phyloP scores from a whole-genome alignment of 306 rosid species.

The Prunus davidiana region DNA sequence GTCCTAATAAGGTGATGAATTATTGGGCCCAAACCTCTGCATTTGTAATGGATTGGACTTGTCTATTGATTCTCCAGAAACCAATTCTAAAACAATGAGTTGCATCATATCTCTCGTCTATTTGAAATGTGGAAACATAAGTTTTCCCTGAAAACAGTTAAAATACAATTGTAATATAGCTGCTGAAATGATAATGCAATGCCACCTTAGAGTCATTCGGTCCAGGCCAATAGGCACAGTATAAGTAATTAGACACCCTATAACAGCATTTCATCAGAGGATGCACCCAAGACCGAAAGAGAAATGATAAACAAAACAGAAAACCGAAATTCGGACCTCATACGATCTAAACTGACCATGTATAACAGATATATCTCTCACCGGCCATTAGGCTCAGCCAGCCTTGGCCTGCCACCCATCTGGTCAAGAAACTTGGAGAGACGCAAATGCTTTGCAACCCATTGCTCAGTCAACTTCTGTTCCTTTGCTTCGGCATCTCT shows the following conservation, averaged over 20 bases:
- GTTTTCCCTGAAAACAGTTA: background rate
- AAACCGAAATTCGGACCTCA: constrained; percentile 5
- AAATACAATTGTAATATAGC: background rate
- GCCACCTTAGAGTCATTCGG: constrained; percentile 22
- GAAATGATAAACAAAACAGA: constrained; percentile 4
- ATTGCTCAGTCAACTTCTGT: constrained; percentile 91
- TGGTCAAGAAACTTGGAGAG: constrained; percentile 79
- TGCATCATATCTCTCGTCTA: background rate
- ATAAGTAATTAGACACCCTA: constrained; percentile 18
- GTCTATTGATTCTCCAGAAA: background rate
- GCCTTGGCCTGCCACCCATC: constrained; percentile 65
- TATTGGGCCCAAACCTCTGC: background rate
- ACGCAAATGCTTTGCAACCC: constrained; percentile 79
- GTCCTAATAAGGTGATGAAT: too few species aligned
- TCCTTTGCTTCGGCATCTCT: constrained; percentile 91
- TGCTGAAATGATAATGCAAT: background rate
- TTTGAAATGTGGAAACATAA: background rate
- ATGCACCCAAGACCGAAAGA: constrained; percentile 32
- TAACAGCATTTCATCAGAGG: constrained; percentile 17
- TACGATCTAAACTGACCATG: background rate
- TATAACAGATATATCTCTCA: constrained; percentile 22
- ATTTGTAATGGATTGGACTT: background rate
- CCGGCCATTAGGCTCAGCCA: constrained; percentile 63
- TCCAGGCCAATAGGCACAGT: constrained; percentile 17
- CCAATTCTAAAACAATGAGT: background rate